Conservation (phyloP, 352 stramenopile genomes). For the Pythium scleroteichum region DNA sequence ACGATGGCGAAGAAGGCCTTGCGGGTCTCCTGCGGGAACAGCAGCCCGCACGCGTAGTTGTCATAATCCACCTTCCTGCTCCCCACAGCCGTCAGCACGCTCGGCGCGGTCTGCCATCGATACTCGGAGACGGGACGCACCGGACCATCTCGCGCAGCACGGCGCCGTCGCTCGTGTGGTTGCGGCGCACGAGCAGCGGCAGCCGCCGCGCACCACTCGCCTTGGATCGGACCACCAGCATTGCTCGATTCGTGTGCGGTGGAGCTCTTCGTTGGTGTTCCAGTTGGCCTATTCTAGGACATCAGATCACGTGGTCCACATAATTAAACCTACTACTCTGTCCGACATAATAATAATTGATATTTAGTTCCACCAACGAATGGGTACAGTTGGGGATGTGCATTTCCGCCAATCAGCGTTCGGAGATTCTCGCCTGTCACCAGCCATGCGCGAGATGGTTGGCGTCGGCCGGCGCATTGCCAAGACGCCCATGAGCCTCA, state of each 20-base stretch:
- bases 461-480: constrained; percentile 17
- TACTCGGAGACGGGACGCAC: too few species aligned
- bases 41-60: constrained; percentile 73
- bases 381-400: constrained; percentile 21
- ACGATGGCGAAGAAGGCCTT: constrained; percentile 84
- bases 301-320: constrained; percentile 24
- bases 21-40: constrained; percentile 66
- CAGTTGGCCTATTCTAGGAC: constrained; percentile 23
- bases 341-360: constrained; percentile 23
- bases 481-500: constrained; percentile 52
- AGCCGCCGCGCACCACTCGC: not conserved
- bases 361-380: constrained; percentile 18
- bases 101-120: too few species aligned
- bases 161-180: constrained; percentile 32
- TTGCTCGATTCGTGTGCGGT: constrained; percentile 6
- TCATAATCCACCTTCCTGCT: constrained; percentile 83
- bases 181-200: constrained; percentile 15
- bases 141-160: constrained; percentile 48
- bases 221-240: constrained; percentile 36
- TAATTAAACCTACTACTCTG: constrained; percentile 10
- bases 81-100: not conserved
- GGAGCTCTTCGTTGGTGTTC: constrained; percentile 8
- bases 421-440: constrained; percentile 26
- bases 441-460: constrained; percentile 27
- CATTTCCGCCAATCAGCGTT: constrained; percentile 37